Percentiles rank a stretch among this genome's conserved stretches.
Evolutionary conservation across 202 grass and related monocot genomes (phyloP).

Genomic region (Musa balbisiana): DNA sequence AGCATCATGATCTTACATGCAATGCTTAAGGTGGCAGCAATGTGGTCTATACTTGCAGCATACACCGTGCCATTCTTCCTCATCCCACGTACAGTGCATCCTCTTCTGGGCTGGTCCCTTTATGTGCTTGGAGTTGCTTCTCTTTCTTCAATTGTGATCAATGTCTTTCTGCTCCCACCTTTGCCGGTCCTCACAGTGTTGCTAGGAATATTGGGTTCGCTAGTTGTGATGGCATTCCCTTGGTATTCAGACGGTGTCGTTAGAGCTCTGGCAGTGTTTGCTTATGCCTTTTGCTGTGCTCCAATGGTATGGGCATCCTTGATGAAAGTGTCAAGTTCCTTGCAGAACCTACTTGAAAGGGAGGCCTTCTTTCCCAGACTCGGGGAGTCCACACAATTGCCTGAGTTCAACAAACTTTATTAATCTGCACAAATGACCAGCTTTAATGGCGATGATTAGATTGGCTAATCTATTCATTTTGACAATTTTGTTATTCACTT

Average conservation of each 20-base stretch:
- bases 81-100: background rate
- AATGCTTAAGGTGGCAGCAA: background rate
- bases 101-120: background rate
- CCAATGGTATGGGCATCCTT: conserved; percentile 7
- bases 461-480: background rate
- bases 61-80: conserved; percentile 10
- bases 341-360: conserved; percentile 9
- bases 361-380: conserved; percentile 8
- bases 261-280: conserved; percentile 4
- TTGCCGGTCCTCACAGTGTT: conserved; percentile 4
- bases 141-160: background rate
- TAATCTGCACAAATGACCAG: background rate
- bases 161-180: background rate
- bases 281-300: conserved; percentile 4
- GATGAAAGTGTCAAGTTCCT: background rate
- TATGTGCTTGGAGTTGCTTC: conserved; percentile 1
- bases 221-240: conserved; percentile 11
- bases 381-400: background rate
- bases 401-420: conserved; percentile 10
- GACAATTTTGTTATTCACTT: background rate
- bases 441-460: background rate
- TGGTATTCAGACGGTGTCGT: conserved; percentile 5
- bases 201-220: conserved; percentile 5
- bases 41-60: conserved; percentile 1
- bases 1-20: conserved; percentile 5